A percentile compares a stretch with the other conserved stretches of the same genome.
Evolutionary conservation across 371 early-diverging fungal genomes (phyloP).

Genomic region (Rhizomucor pusillus): DNA sequence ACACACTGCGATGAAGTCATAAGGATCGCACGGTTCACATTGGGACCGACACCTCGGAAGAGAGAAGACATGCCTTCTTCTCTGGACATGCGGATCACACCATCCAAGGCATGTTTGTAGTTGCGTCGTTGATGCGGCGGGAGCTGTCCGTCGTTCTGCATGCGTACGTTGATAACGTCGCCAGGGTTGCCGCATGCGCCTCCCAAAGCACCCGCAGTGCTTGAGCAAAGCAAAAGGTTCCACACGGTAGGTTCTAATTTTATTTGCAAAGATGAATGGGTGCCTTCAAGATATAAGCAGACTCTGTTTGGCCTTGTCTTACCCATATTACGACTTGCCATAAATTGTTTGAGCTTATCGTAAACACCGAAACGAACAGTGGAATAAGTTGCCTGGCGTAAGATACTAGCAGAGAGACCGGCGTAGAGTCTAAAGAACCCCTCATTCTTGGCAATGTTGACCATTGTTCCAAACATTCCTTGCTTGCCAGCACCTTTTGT

Average conservation of each 20-base stretch:
- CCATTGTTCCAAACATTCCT: conserved; percentile 39
- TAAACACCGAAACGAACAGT: conserved; percentile 66
- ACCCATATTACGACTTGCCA: background rate
- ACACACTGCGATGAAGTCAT: conserved; percentile 67
- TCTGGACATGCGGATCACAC: conserved; percentile 55
- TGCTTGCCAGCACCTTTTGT: conserved; percentile 22
- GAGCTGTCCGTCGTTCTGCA: conserved; percentile 72
- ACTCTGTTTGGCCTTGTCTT: background rate
- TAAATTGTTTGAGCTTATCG: conserved; percentile 47
- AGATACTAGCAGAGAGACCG: conserved; percentile 60
- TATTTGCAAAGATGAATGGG: no score
- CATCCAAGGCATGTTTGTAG: conserved; percentile 65
- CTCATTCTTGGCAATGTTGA: conserved; percentile 36
- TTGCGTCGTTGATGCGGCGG: conserved; percentile 56
- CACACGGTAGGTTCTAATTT: conserved; percentile 32
- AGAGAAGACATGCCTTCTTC: no score
- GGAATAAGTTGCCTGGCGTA: conserved; percentile 71
- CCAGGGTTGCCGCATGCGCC: conserved; percentile 73
- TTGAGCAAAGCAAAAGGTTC: conserved; percentile 48
- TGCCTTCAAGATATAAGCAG: background rate
- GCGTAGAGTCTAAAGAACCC: conserved; percentile 50
- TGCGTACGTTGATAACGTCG: conserved; percentile 67
- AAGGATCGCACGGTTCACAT: conserved; percentile 60
- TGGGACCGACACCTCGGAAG: conserved; percentile 62
- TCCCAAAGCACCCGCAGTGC: conserved; percentile 61